Evolutionary conservation across 2,329 filamentous ascomycete genomes (phyloP), one percentile per base, ranked within the genome.

Genomic region (Nannizzia gypsea): DNA sequence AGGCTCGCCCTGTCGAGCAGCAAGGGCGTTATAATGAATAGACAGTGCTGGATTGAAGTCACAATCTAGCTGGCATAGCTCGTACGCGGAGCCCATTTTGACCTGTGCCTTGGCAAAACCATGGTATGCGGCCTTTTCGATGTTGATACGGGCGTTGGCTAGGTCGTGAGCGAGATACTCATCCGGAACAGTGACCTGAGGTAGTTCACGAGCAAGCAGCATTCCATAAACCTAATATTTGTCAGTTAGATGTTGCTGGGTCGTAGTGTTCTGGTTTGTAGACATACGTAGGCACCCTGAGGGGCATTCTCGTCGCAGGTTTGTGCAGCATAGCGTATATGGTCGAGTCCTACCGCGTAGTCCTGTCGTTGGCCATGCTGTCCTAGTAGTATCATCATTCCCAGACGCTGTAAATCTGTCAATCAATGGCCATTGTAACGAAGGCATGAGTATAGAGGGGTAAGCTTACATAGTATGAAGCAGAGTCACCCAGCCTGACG

Each of bases 381-480:
- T 28, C 93, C 93, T 59, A 97, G 82, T 57, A 99, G 78, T 61
- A 88, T 91, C 88, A 99, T 96, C 93, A 99, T 99, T 61, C 93
- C 93, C 66, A 99, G 78, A 62, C 93, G 85, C 76, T 91, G 83
- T 61, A 78, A 59, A 20, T 28, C 48, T 13, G 9, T 36, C 31
- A 36, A 11, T 36, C 31, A 13, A 34, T 34, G 1, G 31, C 2
- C 9, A 36, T 36, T 13, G 31, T 36, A 36, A 36, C 31, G 31
- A 11, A 8, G 13, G 9, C 22, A 24, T n/a, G 24, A 15, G 22
- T 28, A 15, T 15, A 28, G 22, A 13, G 9, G 17, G n/a, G 17
- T 22, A 52, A 24, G 68, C 76, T 64, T 70, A 79, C 76, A 62
- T 86, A 87, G 70, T 84, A 87, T 3, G 90, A 91, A 2, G 93